Evolutionary conservation across 768 basidiomycete species (phyloP).

Genomic region (Collybia nuda): DNA sequence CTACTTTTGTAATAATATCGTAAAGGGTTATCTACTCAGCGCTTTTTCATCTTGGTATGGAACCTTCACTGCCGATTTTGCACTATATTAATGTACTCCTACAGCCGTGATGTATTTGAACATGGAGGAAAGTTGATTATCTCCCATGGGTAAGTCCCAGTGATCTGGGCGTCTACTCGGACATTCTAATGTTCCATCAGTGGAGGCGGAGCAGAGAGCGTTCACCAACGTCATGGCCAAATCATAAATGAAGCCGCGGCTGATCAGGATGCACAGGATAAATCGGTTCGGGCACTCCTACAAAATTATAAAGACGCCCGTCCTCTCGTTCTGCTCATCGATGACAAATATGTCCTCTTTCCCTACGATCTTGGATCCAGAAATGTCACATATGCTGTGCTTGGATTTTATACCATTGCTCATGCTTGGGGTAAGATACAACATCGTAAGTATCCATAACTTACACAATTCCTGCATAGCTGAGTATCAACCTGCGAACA

Average conservation of each 20-base stretch:
- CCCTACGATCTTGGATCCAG: slow-evolving; percentile 61
- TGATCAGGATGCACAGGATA: slow-evolving; percentile 69
- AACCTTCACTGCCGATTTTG: background rate
- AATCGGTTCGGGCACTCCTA: slow-evolving; percentile 69
- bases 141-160: slow-evolving; percentile 72
- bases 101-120: slow-evolving; percentile 68
- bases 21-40: slow-evolving; percentile 76
- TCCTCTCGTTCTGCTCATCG: slow-evolving; percentile 71
- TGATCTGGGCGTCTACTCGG: background rate
- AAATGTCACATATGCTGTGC: slow-evolving; percentile 47
- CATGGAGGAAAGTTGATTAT: slow-evolving; percentile 71
- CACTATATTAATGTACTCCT: background rate
- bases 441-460: slow-evolving; percentile 1
- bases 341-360: slow-evolving; percentile 72
- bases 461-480: slow-evolving; percentile 33
- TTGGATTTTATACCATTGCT: slow-evolving; percentile 74
- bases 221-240: slow-evolving; percentile 42
- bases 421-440: slow-evolving; percentile 63
- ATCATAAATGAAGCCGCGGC: slow-evolving; percentile 41
- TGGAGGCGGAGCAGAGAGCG: slow-evolving; percentile 68
- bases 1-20: slow-evolving; percentile 58
- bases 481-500: slow-evolving; percentile 57
- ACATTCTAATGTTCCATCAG: slow-evolving; percentile 3
- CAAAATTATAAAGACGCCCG: slow-evolving; percentile 50
- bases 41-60: slow-evolving; percentile 66